A percentile compares a stretch with the other conserved stretches of the same genome.
These are phyloP conservation scores for Corymbia maculata DNA, from an alignment of 345 rosid genomes.

Conservation along the genomic window DNA sequence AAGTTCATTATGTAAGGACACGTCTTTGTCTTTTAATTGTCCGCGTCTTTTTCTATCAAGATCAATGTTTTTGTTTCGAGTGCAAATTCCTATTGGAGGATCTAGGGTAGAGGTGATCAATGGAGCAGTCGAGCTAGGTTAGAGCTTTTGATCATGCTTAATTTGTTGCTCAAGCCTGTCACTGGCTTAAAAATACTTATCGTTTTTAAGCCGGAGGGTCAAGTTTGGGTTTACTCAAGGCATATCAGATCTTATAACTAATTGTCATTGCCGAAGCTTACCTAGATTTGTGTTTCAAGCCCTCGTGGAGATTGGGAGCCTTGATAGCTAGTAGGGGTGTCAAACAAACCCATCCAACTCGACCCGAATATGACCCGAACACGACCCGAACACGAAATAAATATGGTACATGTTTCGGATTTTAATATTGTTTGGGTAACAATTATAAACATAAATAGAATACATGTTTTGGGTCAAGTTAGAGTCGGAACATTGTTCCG, in stretches of 20 bases:
- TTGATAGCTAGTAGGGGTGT: background rate
- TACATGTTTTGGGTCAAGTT: too few species aligned
- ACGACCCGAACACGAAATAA: too few species aligned
- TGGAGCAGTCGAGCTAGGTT: background rate
- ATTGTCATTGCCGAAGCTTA: background rate
- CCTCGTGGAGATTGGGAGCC: background rate
- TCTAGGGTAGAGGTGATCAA: background rate
- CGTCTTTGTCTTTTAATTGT: rapidly evolving
- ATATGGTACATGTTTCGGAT: too few species aligned
- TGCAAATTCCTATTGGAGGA: background rate
- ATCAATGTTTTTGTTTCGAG: rapidly evolving
- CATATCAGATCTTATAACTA: background rate
- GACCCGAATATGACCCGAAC: too few species aligned
- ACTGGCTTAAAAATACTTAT: background rate
- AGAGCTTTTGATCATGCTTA: background rate
- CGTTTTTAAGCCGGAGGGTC: background rate
- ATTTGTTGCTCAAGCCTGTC: background rate
- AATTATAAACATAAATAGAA: too few species aligned
- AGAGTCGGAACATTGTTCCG: too few species aligned
- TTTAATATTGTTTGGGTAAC: too few species aligned
- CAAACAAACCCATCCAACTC: too few species aligned
- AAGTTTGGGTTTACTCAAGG: background rate
- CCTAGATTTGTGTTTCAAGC: background rate
- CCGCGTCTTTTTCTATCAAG: rapidly evolving
- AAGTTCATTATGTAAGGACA: rapidly evolving